phyloP scores from a whole-genome alignment of 2,329 filamentous ascomycete genomes.

The Madurella mycetomatis region DNA sequence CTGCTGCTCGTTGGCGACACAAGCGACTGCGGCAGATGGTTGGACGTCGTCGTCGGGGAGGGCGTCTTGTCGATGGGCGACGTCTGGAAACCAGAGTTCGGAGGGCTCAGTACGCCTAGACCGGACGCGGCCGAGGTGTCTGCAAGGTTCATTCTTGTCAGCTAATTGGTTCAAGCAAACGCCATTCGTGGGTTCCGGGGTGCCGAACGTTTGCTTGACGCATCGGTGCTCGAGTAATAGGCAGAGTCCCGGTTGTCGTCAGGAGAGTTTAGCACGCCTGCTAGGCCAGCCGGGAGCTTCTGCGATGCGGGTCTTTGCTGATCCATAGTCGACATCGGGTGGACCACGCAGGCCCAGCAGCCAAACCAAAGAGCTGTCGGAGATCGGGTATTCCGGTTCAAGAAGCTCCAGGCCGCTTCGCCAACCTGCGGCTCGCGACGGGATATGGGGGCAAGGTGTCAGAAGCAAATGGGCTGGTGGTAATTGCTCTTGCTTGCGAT shows the following conservation, averaged over 20 bases:
- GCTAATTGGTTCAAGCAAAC: slow-evolving; percentile 16
- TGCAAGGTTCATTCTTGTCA: slow-evolving; percentile 26
- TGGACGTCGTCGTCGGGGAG: slow-evolving; percentile 50
- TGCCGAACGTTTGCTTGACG: slow-evolving; percentile 46
- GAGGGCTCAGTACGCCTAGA: slow-evolving; percentile 37
- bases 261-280: slow-evolving; percentile 48
- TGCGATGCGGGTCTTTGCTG: slow-evolving; percentile 37
- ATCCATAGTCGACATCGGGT: slow-evolving; percentile 32
- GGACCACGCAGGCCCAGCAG: not conserved
- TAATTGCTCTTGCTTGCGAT: not conserved
- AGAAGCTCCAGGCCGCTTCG: not conserved
- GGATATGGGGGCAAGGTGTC: not conserved
- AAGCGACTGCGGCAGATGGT: slow-evolving; percentile 48
- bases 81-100: slow-evolving; percentile 46
- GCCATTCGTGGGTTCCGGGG: not conserved
- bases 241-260: slow-evolving; percentile 50
- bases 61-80: slow-evolving; percentile 57
- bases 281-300: slow-evolving; percentile 46
- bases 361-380: not conserved
- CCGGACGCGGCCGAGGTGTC: slow-evolving; percentile 45
- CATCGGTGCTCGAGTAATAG: slow-evolving; percentile 47
- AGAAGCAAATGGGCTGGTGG: not conserved
- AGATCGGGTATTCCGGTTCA: not conserved
- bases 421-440: not conserved
- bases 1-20: slow-evolving; percentile 53